Base-by-base conservation (phyloP, 2,329 filamentous ascomycete species). In the Fusarium sp. region DNA sequence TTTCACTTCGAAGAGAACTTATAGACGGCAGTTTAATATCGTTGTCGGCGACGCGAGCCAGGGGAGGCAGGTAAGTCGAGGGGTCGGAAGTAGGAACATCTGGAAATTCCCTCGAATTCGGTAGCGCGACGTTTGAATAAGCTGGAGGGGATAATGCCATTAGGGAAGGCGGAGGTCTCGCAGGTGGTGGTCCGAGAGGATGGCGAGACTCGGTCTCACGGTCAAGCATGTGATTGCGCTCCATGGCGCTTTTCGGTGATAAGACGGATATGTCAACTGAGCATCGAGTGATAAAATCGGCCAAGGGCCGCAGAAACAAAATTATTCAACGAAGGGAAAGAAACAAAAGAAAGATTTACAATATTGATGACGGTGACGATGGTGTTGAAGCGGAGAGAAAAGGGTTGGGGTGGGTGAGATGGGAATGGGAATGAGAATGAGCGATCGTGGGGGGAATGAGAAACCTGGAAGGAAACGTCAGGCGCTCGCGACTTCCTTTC, bases 181-280 rank as follows among this genome's bases (percentile, higher is more conserved):
- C 63, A 57, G 74, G 75, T 50, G 74, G 73, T 55, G 74, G 74
- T 68, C 72, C 74, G 69, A 73, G 68, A 65, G 66, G 49, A 72
- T 74, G 72, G 65, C 65, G 69, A 68, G 66, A 66, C 58, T 65
- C 62, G 55, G 72, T 58, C 68, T 75, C 72, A 59, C 63, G 68
- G 63, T 74, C 72, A 67, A 82, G 79, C 82, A 85, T 84, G 82
- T 84, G 83, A 84, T 80, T 80, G 67, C 79, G 78, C 73, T 82
- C 82, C 79, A 82, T 82, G 67, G 67, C 63, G 55, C 61, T 69
- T 63, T 63, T 75, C 73, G 73, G 71, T 60, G 72, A 75, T 75
- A 75, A 53, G 62, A 67, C 69, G 73, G 73, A 59, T 72, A 71
- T 62, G 70, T 75, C 73, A 75, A 74, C 66, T 66, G 42, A 55